A percentile compares a stretch with the other conserved stretches of the same genome.
These are phyloP conservation scores for sunflower (Helianthus annuus) DNA, from an alignment of 129 eudicot species.

Conservation along the genomic window DNA sequence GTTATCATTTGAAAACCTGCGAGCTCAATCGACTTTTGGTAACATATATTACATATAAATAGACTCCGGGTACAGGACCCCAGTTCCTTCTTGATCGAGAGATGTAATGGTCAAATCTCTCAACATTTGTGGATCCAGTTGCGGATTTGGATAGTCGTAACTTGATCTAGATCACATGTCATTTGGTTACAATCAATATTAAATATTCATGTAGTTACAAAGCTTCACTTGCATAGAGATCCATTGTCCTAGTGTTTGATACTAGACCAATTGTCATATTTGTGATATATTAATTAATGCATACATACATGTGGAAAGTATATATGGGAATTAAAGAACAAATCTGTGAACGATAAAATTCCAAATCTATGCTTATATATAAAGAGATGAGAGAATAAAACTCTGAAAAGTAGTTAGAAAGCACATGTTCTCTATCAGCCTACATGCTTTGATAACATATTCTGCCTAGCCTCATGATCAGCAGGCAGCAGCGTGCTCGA, in stretches of 20 bases:
- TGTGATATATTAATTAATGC: slow-evolving; percentile 4
- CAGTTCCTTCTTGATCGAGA: too few relatives aligned
- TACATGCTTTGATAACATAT: slow-evolving; percentile 1
- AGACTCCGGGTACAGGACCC: too few relatives aligned
- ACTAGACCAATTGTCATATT: not conserved
- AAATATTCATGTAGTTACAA: slow-evolving; percentile 17
- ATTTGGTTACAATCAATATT: not conserved
- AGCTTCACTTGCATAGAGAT: slow-evolving; percentile 9
- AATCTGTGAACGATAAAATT: not conserved
- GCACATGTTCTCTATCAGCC: slow-evolving; percentile 17
- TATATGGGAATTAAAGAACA: not conserved
- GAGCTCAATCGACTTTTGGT: too few relatives aligned
- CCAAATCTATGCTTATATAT: slow-evolving; percentile 10
- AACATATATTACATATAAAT: too few relatives aligned
- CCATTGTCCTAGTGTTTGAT: not conserved
- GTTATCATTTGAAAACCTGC: too few relatives aligned
- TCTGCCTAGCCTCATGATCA: not conserved
- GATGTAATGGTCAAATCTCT: too few relatives aligned
- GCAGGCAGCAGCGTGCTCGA: not conserved
- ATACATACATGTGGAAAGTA: slow-evolving; percentile 1
- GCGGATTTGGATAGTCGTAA: not conserved
- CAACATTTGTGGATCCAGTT: not conserved
- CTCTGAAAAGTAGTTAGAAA: slow-evolving; percentile 10
- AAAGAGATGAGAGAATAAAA: slow-evolving; percentile 12
- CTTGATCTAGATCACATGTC: not conserved